A percentile compares a stretch with the other conserved stretches of the same genome.
Evolutionary conservation across 2,329 filamentous ascomycete genomes (phyloP).

Genomic region (Myotisia sp.): DNA sequence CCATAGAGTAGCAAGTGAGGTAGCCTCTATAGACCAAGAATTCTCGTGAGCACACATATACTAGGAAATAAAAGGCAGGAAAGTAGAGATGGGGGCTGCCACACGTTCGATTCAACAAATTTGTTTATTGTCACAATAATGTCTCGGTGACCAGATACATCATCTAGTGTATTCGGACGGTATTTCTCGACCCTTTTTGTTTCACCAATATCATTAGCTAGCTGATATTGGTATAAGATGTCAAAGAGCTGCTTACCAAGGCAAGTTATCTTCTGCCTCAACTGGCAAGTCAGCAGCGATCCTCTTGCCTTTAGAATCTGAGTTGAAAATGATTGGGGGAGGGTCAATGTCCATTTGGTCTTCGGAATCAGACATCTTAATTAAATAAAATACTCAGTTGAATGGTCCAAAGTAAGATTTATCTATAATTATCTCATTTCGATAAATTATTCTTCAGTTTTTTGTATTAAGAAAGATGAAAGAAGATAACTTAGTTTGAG

Average conservation of each 20-base stretch:
- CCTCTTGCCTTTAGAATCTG: slow-evolving; percentile 73
- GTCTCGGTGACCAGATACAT: slow-evolving; percentile 93
- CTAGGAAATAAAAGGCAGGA: not conserved
- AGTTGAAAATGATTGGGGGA: slow-evolving; percentile 50
- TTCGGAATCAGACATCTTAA: slow-evolving; percentile 40
- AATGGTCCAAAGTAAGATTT: too few relatives aligned
- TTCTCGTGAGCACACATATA: slow-evolving; percentile 3
- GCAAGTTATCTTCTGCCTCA: slow-evolving; percentile 82
- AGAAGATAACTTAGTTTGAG: too few relatives aligned
- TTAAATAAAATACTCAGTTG: not conserved
- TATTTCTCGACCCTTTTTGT: slow-evolving; percentile 81
- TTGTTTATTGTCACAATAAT: slow-evolving; percentile 96
- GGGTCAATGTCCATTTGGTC: slow-evolving; percentile 59
- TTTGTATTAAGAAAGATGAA: too few relatives aligned
- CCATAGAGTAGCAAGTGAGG: slow-evolving; percentile 95
- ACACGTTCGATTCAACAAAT: slow-evolving; percentile 79
- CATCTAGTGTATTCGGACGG: slow-evolving; percentile 69
- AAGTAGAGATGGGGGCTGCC: slow-evolving; percentile 10
- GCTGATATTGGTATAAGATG: not conserved
- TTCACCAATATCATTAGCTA: slow-evolving; percentile 11
- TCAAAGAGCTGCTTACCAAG: slow-evolving; percentile 50
- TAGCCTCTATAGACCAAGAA: slow-evolving; percentile 42
- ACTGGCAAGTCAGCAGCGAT: slow-evolving; percentile 86
- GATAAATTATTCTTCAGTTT: too few relatives aligned
- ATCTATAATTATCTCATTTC: not conserved